A percentile compares a stretch with the other conserved stretches of the same genome.
Evolutionary conservation across 768 basidiomycete genomes (phyloP).

Genomic region (Leccinum boreale): DNA sequence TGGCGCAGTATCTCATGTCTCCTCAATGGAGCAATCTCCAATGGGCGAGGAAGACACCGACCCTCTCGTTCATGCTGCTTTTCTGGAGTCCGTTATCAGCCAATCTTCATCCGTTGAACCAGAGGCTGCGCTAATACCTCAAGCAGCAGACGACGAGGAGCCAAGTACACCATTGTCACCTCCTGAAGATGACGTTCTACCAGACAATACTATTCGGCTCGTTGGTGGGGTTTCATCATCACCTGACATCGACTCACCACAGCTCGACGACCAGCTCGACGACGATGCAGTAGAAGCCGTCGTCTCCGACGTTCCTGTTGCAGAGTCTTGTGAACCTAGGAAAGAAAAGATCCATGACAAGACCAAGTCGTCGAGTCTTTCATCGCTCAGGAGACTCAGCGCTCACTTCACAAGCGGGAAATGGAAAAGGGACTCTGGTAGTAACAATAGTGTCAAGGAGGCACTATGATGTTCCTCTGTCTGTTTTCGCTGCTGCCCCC

Average conservation of each 20-base stretch:
- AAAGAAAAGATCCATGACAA: constrained; percentile 47
- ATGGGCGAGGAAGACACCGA: constrained; percentile 39
- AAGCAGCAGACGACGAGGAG: constrained; percentile 6
- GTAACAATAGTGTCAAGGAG: constrained; percentile 48
- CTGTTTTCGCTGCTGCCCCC: constrained; percentile 8
- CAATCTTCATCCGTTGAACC: constrained; percentile 24
- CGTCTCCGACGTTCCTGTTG: constrained; percentile 37
- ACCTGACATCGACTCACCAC: constrained; percentile 25
- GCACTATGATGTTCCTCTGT: constrained; percentile 20
- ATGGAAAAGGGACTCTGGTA: constrained; percentile 51
- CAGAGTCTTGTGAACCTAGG: constrained; percentile 28
- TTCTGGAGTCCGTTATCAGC: constrained; percentile 32
- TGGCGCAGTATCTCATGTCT: constrained; percentile 11
- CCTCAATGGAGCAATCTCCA: constrained; percentile 20
- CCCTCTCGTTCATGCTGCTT: constrained; percentile 45
- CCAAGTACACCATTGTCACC: constrained; percentile 4
- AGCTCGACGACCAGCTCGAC: constrained; percentile 31
- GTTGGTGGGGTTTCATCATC: constrained; percentile 52
- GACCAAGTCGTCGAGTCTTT: constrained; percentile 48
- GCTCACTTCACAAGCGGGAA: constrained; percentile 37
- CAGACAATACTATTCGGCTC: constrained; percentile 51
- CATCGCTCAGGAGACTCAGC: constrained; percentile 56
- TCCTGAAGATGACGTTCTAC: constrained; percentile 17
- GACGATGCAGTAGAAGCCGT: constrained; percentile 32
- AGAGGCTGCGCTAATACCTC: constrained; percentile 4